Evolutionary conservation across 2,329 filamentous ascomycete genomes (phyloP).

Genomic region (Helotiales sp.): DNA sequence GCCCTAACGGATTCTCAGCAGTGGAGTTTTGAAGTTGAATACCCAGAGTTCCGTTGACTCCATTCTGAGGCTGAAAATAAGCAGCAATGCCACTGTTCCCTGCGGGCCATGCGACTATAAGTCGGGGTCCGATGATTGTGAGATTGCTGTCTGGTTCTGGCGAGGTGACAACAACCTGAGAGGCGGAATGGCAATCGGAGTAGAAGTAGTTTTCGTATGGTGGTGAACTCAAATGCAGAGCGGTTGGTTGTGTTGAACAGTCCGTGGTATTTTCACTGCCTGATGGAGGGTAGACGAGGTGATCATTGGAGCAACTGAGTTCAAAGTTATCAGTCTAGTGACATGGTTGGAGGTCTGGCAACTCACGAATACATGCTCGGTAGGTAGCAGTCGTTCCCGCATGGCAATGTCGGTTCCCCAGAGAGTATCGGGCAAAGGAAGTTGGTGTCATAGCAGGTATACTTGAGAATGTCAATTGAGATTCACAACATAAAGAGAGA

Average conservation of each 20-base stretch:
- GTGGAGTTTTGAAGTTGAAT: conserved; percentile 54
- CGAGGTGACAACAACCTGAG: conserved; percentile 61
- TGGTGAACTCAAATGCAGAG: conserved; percentile 32
- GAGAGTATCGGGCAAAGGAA: conserved; percentile 40
- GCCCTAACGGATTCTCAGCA: conserved; percentile 44
- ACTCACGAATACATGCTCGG: conserved; percentile 35
- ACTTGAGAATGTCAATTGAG: conserved; percentile 22
- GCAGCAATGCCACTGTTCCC: conserved; percentile 61
- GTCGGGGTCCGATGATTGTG: conserved; percentile 54
- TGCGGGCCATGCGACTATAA: conserved; percentile 64
- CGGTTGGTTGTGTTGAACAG: conserved; percentile 14
- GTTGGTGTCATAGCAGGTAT: conserved; percentile 39
- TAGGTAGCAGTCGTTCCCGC: conserved; percentile 39
- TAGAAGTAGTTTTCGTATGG: conserved; percentile 67
- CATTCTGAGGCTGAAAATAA: conserved; percentile 56
- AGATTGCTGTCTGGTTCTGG: conserved; percentile 54
- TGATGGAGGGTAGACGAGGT: conserved; percentile 32
- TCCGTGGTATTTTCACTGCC: background rate
- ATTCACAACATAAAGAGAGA: background rate
- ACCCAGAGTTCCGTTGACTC: conserved; percentile 52
- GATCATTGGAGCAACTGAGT: conserved; percentile 20
- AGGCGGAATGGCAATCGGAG: conserved; percentile 60
- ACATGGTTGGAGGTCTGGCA: background rate
- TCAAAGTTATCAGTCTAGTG: background rate
- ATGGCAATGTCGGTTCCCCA: conserved; percentile 36